A percentile compares a stretch with the other conserved stretches of the same genome.
phyloP scores from a whole-genome alignment of 1,139 yeast species.

The Suhomyces panamericanus region DNA sequence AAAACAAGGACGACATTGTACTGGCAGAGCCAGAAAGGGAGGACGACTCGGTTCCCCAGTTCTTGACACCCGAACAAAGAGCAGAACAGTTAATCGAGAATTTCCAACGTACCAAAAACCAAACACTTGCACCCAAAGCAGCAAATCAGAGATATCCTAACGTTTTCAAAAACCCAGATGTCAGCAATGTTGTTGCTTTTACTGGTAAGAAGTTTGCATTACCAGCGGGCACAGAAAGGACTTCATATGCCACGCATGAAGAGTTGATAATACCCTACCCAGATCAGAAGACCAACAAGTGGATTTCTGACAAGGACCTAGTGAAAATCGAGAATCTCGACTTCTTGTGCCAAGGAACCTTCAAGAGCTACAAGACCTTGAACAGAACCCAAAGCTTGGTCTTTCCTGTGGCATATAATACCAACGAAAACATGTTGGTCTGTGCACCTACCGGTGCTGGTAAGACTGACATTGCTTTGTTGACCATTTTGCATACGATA shows the following conservation, averaged over 20 bases:
- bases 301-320: constrained; percentile 54
- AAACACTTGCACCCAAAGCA: constrained; percentile 48
- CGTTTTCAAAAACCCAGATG: constrained; percentile 66
- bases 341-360: constrained; percentile 78
- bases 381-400: constrained; percentile 92
- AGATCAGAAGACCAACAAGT: constrained; percentile 45
- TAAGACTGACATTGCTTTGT: constrained; percentile 93
- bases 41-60: constrained; percentile 16
- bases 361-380: constrained; percentile 70
- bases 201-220: constrained; percentile 78
- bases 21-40: not conserved
- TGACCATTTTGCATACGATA: constrained; percentile 80
- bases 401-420: constrained; percentile 86
- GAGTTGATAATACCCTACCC: constrained; percentile 84
- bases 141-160: constrained; percentile 72
- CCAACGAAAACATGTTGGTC: constrained; percentile 92
- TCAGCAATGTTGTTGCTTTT: constrained; percentile 66
- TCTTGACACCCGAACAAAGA: constrained; percentile 59
- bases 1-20: constrained; percentile 41
- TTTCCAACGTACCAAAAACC: constrained; percentile 50
- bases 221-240: constrained; percentile 80
- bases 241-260: constrained; percentile 64
- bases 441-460: constrained; percentile 99
- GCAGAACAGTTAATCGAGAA: constrained; percentile 58
- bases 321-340: constrained; percentile 67